Conservation (phyloP, 257 asterid genomes). For the Handroanthus guayacan region DNA sequence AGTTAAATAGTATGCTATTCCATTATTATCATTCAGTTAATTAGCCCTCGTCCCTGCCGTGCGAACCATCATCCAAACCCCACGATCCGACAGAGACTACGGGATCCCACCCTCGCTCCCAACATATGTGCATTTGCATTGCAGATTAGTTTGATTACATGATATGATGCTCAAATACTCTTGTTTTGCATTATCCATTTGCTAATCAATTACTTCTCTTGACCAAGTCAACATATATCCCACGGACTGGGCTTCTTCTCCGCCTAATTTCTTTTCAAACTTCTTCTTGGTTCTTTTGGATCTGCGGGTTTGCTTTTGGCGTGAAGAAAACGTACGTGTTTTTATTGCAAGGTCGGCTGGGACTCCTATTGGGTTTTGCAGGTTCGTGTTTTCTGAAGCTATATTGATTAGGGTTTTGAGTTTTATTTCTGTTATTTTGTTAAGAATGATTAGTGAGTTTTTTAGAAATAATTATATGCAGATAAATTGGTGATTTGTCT, state of each 20-base stretch:
- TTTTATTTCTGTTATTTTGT: constrained; percentile 22
- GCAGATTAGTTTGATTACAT: constrained; percentile 9
- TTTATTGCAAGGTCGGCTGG: constrained; percentile 30
- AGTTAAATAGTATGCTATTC: background rate
- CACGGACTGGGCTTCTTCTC: constrained; percentile 14
- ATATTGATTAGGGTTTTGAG: constrained; percentile 47
- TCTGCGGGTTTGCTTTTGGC: constrained; percentile 32
- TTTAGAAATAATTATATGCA: constrained; percentile 12
- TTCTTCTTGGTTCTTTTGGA: constrained; percentile 19
- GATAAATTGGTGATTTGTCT: constrained; percentile 8
- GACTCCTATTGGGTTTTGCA: constrained; percentile 36
- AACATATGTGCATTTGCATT: background rate
- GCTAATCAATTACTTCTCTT: constrained; percentile 26
- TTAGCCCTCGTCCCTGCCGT: constrained; percentile 31
- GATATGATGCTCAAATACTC: constrained; percentile 12
- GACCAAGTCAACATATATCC: constrained; percentile 36
- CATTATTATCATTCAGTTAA: background rate
- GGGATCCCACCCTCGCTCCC: background rate
- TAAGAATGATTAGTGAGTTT: background rate
- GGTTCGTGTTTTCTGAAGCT: constrained; percentile 34
- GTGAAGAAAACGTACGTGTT: background rate
- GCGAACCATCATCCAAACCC: constrained; percentile 13
- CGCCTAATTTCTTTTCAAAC: background rate
- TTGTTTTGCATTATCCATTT: constrained; percentile 18
- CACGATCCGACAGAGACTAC: constrained; percentile 13